Evolutionary conservation across 2,329 filamentous ascomycete species (phyloP).

Genomic region (Dactylellina haptotyla): DNA sequence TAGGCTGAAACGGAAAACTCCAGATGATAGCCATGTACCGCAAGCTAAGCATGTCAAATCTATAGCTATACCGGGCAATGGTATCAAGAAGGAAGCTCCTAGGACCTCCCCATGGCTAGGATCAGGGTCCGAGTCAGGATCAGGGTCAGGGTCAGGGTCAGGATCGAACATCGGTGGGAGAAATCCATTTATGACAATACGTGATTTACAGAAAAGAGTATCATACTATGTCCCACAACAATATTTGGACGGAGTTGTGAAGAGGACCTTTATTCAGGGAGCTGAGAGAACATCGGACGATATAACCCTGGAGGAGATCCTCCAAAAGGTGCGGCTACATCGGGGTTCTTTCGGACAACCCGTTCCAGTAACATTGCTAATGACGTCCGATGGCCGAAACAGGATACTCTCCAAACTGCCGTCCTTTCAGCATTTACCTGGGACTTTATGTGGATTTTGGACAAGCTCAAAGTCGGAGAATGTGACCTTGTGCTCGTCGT

Average conservation of each 20-base stretch:
- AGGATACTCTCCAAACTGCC: slow-evolving; percentile 74
- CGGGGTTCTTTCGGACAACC: neutral
- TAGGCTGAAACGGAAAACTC: slow-evolving; percentile 63
- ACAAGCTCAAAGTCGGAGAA: slow-evolving; percentile 72
- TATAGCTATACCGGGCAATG: slow-evolving; percentile 19
- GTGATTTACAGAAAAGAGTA: slow-evolving; percentile 34
- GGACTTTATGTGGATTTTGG: slow-evolving; percentile 81
- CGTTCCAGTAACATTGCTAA: slow-evolving; percentile 7
- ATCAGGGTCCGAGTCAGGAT: no score
- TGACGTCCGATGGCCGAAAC: slow-evolving; percentile 14
- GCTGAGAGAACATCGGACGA: slow-evolving; percentile 72
- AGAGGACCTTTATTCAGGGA: slow-evolving; percentile 80
- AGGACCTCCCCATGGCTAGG: neutral
- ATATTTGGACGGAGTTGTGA: slow-evolving; percentile 74
- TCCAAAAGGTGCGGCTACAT: slow-evolving; percentile 69
- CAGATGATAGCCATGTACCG: slow-evolving; percentile 61
- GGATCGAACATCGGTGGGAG: slow-evolving; percentile 54
- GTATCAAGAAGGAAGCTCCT: slow-evolving; percentile 37
- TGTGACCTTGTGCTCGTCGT: slow-evolving; percentile 69
- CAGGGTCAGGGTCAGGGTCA: slow-evolving; percentile 36
- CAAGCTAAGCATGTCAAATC: slow-evolving; percentile 55
- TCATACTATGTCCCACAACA: slow-evolving; percentile 58
- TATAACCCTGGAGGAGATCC: slow-evolving; percentile 86
- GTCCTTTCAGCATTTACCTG: slow-evolving; percentile 88
- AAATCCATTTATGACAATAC: slow-evolving; percentile 35